phyloP scores from a whole-genome alignment of 2,329 filamentous ascomycete species.

The Orbilia quercus region DNA sequence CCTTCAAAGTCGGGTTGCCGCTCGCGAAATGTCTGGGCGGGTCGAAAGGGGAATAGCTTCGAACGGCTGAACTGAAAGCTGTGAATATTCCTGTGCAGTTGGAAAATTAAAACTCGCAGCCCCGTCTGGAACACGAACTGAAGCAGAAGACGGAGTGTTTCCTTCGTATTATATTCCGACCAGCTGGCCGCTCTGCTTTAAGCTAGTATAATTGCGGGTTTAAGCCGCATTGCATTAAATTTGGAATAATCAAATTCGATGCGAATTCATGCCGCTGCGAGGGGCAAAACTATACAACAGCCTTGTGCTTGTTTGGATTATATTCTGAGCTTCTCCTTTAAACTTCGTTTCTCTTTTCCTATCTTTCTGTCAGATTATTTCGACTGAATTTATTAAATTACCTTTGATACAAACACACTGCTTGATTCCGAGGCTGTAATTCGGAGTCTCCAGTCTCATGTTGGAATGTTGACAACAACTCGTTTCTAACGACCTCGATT shows the following conservation, averaged over 20 bases:
- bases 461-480: slow-evolving; percentile 12
- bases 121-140: slow-evolving; percentile 5
- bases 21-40: no score
- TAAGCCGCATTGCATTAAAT: slow-evolving; percentile 16
- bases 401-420: no score
- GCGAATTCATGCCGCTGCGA: not conserved
- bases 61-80: slow-evolving; percentile 47
- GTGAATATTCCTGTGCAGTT: no score
- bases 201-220: slow-evolving; percentile 2
- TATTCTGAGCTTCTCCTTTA: not conserved
- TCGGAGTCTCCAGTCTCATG: not conserved
- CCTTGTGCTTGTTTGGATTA: slow-evolving; percentile 4
- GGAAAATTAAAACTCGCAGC: slow-evolving; percentile 1
- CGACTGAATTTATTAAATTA: no score
- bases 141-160: no score
- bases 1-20: not conserved
- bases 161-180: slow-evolving; percentile 20
- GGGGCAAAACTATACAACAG: slow-evolving; percentile 10
- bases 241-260: slow-evolving; percentile 11
- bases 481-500: not conserved
- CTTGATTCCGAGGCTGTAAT: no score
- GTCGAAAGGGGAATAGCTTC: slow-evolving; percentile 31
- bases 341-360: not conserved
- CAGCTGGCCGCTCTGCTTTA: not conserved
- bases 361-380: not conserved